Conservation (phyloP, 768 basidiomycete genomes). For the Tricholoma saponaceum region DNA sequence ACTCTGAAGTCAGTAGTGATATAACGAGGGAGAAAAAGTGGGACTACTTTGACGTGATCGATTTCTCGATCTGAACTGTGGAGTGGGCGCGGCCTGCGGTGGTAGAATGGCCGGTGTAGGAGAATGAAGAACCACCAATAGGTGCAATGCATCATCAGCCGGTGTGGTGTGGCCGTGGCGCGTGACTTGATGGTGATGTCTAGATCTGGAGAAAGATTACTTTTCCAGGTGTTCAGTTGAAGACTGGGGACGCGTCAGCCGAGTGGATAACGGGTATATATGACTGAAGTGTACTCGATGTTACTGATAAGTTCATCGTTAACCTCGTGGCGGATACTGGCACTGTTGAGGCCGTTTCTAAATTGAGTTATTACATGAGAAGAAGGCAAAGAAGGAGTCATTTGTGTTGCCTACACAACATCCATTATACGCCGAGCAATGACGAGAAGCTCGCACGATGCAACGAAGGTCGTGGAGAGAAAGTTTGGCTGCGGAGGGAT, state of each 20-base stretch:
- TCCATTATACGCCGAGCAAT: slow-evolving; percentile 52
- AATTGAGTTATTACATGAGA: not conserved
- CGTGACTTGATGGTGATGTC: slow-evolving; percentile 46
- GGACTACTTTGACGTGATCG: slow-evolving; percentile 48
- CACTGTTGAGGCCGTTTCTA: slow-evolving; percentile 42
- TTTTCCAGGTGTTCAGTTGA: slow-evolving; percentile 48
- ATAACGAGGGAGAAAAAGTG: slow-evolving; percentile 9
- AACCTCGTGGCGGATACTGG: slow-evolving; percentile 34
- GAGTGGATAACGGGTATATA: not conserved
- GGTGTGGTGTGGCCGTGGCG: slow-evolving; percentile 46
- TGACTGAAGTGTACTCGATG: slow-evolving; percentile 39
- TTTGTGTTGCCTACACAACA: slow-evolving; percentile 40
- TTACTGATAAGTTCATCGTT: slow-evolving; percentile 46
- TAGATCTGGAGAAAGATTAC: slow-evolving; percentile 39
- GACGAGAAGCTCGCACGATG: slow-evolving; percentile 43
- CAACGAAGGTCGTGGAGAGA: slow-evolving; percentile 44
- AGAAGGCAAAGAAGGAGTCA: not conserved
- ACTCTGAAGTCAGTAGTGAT: slow-evolving; percentile 17
- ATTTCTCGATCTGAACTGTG: slow-evolving; percentile 35
- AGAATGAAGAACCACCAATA: slow-evolving; percentile 61
- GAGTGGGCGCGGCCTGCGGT: slow-evolving; percentile 33
- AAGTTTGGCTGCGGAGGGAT: slow-evolving; percentile 37
- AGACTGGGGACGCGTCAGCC: slow-evolving; percentile 24
- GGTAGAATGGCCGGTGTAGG: slow-evolving; percentile 55
- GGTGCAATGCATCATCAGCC: slow-evolving; percentile 50